Evolutionary conservation across 768 basidiomycete species (phyloP).

Genomic region (Pholiota microspora): DNA sequence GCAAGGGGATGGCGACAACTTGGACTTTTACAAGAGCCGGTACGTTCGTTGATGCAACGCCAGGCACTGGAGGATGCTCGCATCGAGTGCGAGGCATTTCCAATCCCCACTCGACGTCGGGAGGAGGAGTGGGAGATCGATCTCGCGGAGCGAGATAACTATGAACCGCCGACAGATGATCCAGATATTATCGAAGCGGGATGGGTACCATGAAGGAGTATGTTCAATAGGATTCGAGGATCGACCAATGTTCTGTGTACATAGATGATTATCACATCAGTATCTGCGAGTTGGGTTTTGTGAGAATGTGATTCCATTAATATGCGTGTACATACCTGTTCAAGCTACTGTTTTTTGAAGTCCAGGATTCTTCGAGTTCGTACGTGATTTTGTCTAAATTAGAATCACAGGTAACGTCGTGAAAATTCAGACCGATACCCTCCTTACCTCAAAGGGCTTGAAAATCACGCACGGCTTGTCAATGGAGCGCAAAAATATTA

Average conservation of each 20-base stretch:
- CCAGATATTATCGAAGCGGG: conserved; percentile 11
- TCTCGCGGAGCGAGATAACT: conserved; percentile 22
- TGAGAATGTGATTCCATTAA: no score
- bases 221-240: background rate
- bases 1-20: conserved; percentile 14
- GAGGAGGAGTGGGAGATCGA: conserved; percentile 26
- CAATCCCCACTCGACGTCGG: conserved; percentile 3
- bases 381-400: no score
- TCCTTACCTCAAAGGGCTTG: no score
- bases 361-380: no score
- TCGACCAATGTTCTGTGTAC: background rate
- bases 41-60: background rate
- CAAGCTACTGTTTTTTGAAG: no score
- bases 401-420: no score
- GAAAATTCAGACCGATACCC: no score
- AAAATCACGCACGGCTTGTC: no score
- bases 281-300: background rate
- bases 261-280: background rate
- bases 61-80: background rate
- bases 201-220: conserved; percentile 10
- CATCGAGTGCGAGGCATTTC: background rate
- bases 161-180: conserved; percentile 16
- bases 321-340: no score
- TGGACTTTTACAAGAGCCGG: background rate
- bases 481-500: no score